Evolutionary conservation across 352 stramenopile genomes (phyloP).

Genomic region (Pilasporangium apinafurcum): DNA sequence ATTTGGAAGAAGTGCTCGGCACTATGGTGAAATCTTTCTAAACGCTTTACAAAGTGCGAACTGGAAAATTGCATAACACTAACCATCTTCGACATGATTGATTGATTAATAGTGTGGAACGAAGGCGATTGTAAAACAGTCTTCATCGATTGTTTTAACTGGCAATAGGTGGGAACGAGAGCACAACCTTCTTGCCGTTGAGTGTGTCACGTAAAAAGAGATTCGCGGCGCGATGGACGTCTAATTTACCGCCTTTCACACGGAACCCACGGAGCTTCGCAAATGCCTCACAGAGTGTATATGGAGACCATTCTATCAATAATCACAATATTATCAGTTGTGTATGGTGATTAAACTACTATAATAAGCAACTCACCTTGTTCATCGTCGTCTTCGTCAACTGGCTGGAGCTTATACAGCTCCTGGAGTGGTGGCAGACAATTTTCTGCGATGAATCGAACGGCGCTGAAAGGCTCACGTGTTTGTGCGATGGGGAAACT

Average conservation of each 20-base stretch:
- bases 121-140: too few species aligned
- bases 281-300: slow-evolving; percentile 70
- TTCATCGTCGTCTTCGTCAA: slow-evolving; percentile 71
- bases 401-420: slow-evolving; percentile 72
- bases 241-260: slow-evolving; percentile 64
- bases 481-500: slow-evolving; percentile 84
- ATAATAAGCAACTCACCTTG: slow-evolving; percentile 12
- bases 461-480: slow-evolving; percentile 77
- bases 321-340: background rate
- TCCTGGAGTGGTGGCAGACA: slow-evolving; percentile 60
- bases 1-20: too few species aligned
- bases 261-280: slow-evolving; percentile 66
- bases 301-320: slow-evolving; percentile 60
- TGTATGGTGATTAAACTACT: background rate
- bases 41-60: too few species aligned
- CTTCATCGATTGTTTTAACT: background rate
- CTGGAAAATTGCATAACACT: too few species aligned
- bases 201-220: slow-evolving; percentile 67
- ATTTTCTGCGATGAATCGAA: slow-evolving; percentile 84
- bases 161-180: slow-evolving; percentile 61
- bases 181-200: slow-evolving; percentile 75
- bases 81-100: too few species aligned
- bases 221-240: slow-evolving; percentile 75
- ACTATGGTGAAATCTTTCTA: too few species aligned
- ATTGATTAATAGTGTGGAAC: too few species aligned